Percentiles rank a stretch among this genome's conserved stretches.
Evolutionary conservation across 2,329 filamentous ascomycete genomes (phyloP).

Genomic region (Colletotrichum shisoi): DNA sequence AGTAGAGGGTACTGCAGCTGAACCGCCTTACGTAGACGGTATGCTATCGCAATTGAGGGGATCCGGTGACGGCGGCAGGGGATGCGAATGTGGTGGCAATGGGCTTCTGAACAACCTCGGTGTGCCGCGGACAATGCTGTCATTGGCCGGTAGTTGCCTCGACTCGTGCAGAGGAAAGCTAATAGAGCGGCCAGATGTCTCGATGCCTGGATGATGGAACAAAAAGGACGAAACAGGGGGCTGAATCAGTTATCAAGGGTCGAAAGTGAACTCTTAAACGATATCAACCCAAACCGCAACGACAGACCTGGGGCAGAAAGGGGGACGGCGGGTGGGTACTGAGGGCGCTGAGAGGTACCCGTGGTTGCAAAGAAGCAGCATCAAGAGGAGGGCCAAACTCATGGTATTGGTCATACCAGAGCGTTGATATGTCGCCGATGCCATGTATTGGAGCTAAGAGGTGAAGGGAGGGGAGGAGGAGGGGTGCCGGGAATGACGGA

Average conservation of each 20-base stretch:
- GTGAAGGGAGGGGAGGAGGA: not conserved
- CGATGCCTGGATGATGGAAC: conserved; percentile 10
- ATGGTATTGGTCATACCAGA: not conserved
- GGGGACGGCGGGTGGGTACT: not conserved
- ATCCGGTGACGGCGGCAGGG: conserved; percentile 18
- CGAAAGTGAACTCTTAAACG: not conserved
- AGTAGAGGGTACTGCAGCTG: conserved; percentile 22
- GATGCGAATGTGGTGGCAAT: conserved; percentile 11
- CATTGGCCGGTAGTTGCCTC: conserved; percentile 1
- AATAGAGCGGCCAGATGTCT: not conserved
- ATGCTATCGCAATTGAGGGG: conserved; percentile 32
- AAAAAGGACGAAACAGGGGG: not conserved
- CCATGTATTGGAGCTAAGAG: not conserved
- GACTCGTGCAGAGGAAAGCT: not conserved
- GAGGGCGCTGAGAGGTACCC: not conserved
- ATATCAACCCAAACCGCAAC: not conserved
- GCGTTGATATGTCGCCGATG: not conserved
- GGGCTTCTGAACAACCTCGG: not conserved
- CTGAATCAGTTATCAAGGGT: not conserved
- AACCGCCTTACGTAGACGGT: conserved; percentile 18
- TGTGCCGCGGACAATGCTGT: not conserved
- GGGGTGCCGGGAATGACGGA: not conserved
- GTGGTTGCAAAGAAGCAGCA: not conserved
- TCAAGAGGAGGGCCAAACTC: not conserved
- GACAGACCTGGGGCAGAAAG: not conserved